Evolutionary conservation across 805 yeast genomes (phyloP), one percentile per base, ranked within the genome.

Genomic region (Kazachstania kunashirensis): DNA sequence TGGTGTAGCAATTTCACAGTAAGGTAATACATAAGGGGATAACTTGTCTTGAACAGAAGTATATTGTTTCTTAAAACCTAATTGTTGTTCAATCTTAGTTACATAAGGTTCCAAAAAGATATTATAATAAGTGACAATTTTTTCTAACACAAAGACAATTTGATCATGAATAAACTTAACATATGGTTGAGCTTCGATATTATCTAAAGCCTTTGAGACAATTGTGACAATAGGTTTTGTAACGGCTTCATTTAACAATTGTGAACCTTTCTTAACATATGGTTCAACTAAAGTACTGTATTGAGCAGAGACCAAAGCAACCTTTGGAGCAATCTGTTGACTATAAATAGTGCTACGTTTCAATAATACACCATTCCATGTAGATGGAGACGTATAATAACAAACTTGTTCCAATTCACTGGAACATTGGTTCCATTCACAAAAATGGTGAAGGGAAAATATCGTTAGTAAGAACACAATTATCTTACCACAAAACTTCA

Each of bases 361-460:
- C 12, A 33, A 15, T 17, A 50, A 28, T n/a, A 31, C 26, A n/a
- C 33, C 24, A 31, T 47, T 36, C 51, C 53, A 47, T 5, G 35
- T 35, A 9, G 37, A 23, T 11, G 52, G 51, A 7, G 47, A 32
- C 12, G 53, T 44, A 33, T 47, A 48, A 17, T 44, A 44, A 20
- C 56, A 52, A 14, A 44, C 33, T 33, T 43, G 43, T 3, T 20
- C 23, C 26, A 45, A 37, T 8, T 46, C 41, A 12, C 29, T 34
- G 10, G 52, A 42, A 29, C 53, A 47, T n/a, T 41, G 38, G 20
- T 41, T 42, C 18, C 38, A 33, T 20, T 44, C 33, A 34, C 56
- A 50, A 18, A 39, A 49, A 19, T 43, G 49, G 19, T 48, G 53
- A 13, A 49, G 34, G 7, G 46, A 41, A 18, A 45, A 36, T 14